phyloP scores from a whole-genome alignment of 2,329 filamentous ascomycete species.

The Beauveria asiatica region DNA sequence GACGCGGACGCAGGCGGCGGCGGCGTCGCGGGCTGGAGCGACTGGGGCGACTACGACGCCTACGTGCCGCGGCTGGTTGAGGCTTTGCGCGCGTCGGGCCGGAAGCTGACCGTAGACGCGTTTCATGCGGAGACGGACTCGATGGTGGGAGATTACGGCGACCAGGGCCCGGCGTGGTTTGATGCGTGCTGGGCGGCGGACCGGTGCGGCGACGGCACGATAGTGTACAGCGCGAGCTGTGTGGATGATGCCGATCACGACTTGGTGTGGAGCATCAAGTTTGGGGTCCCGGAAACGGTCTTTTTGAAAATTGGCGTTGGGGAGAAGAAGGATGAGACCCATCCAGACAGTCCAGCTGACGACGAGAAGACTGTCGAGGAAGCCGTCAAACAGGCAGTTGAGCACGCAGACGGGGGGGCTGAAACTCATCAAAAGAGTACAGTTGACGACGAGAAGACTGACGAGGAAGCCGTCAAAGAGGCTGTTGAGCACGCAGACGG shows the following conservation, averaged over 20 bases:
- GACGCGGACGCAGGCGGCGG: background rate
- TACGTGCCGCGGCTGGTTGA: conserved; percentile 19
- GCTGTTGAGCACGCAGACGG: no score
- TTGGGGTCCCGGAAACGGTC: conserved; percentile 14
- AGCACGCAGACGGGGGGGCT: no score
- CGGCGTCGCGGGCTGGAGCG: conserved; percentile 17
- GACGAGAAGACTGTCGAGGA: no score
- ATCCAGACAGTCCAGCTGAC: background rate
- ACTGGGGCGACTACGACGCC: conserved; percentile 24
- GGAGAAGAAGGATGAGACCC: background rate
- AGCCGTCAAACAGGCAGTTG: no score
- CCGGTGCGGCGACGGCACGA: conserved; percentile 9
- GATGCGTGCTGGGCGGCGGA: conserved; percentile 18
- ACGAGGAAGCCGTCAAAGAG: no score
- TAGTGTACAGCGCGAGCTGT: conserved; percentile 17
- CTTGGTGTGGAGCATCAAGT: conserved; percentile 17
- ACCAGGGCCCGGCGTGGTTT: conserved; percentile 22
- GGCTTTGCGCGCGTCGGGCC: conserved; percentile 12
- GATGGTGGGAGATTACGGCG: conserved; percentile 20
- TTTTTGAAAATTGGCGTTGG: conserved; percentile 12
- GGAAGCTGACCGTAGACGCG: conserved; percentile 17
- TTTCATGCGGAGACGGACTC: conserved; percentile 22
- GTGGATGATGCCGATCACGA: conserved; percentile 22
- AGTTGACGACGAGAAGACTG: background rate
- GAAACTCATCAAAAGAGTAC: no score